phyloP scores from a whole-genome alignment of 2,329 filamentous ascomycete species.

The Claviceps citrina region DNA sequence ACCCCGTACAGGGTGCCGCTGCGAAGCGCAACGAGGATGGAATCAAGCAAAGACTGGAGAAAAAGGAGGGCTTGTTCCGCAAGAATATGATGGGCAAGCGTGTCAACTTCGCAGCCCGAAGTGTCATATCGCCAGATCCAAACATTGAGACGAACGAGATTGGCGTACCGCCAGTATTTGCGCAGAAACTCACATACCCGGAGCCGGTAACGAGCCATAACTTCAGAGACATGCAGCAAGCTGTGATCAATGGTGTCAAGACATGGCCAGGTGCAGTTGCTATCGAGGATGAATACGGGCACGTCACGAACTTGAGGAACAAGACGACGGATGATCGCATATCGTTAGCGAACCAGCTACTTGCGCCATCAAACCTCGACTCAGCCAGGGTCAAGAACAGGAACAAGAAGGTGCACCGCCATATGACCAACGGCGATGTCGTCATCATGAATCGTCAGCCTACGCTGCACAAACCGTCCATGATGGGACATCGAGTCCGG shows the following conservation, averaged over 20 bases:
- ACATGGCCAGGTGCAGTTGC: conserved; percentile 90
- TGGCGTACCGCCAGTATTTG: conserved; percentile 94
- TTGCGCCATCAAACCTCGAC: conserved; percentile 61
- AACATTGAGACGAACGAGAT: conserved; percentile 99
- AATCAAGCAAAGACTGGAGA: conserved; percentile 95
- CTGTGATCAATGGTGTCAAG: conserved; percentile 84
- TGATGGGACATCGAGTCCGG: conserved; percentile 92
- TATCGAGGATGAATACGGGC: conserved; percentile 90
- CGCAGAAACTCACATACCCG: conserved; percentile 86
- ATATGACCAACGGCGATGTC: conserved; percentile 90
- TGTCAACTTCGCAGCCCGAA: conserved; percentile 93
- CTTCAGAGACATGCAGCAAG: conserved; percentile 87
- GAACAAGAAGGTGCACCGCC: conserved; percentile 95
- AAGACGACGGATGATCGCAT: conserved; percentile 81
- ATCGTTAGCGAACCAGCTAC: conserved; percentile 80
- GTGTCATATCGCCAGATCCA: conserved; percentile 94
- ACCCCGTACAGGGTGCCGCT: conserved; percentile 63
- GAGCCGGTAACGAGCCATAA: conserved; percentile 97
- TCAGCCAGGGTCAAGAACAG: conserved; percentile 71
- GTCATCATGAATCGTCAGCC: conserved; percentile 98
- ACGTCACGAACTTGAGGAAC: conserved; percentile 71
- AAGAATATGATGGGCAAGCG: conserved; percentile 99
- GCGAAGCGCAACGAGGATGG: conserved; percentile 73
- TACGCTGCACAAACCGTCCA: conserved; percentile 94
- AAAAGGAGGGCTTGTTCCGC: conserved; percentile 94